A percentile compares a stretch with the other conserved stretches of the same genome.
Evolutionary conservation across 1,139 yeast species (phyloP).

Genomic region (Zhuliangozyma parablackwelliae): DNA sequence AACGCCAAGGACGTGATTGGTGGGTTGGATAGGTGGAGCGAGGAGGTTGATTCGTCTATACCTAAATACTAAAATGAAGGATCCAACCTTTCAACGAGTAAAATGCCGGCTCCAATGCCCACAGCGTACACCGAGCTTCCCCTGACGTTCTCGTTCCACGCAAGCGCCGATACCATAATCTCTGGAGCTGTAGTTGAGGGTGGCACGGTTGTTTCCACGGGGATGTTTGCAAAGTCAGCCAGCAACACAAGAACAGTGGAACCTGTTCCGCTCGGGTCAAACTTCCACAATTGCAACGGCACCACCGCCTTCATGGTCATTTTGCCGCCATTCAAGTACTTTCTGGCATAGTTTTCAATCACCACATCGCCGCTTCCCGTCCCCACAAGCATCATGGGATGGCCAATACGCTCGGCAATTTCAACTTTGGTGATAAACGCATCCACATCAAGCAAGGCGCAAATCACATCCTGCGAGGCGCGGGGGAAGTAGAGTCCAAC

Average conservation of each 20-base stretch:
- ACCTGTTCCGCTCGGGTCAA: constrained; percentile 9
- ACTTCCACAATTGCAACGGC: constrained; percentile 36
- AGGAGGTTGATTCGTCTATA: constrained; percentile 51
- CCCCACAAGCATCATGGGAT: constrained; percentile 61
- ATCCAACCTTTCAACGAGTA: constrained; percentile 58
- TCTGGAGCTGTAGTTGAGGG: constrained; percentile 49
- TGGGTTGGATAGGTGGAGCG: constrained; percentile 72
- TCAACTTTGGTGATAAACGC: constrained; percentile 25
- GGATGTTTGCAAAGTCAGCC: constrained; percentile 24
- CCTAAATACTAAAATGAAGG: constrained; percentile 58
- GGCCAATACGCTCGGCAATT: constrained; percentile 37
- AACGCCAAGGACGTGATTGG: constrained; percentile 70
- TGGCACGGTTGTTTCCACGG: constrained; percentile 25
- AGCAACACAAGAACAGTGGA: constrained; percentile 12
- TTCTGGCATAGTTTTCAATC: constrained; percentile 33
- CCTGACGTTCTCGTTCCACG: constrained; percentile 56
- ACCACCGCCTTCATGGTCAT: constrained; percentile 24
- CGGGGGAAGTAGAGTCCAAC: constrained; percentile 26
- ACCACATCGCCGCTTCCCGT: constrained; percentile 56
- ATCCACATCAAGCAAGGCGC: constrained; percentile 27
- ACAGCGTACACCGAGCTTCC: constrained; percentile 63
- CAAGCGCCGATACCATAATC: constrained; percentile 47
- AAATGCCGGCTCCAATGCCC: constrained; percentile 62
- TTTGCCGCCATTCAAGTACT: constrained; percentile 31
- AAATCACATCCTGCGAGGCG: constrained; percentile 34